Evolutionary conservation across 129 eudicot genomes (phyloP).

Genomic region (Tagetes patula): DNA sequence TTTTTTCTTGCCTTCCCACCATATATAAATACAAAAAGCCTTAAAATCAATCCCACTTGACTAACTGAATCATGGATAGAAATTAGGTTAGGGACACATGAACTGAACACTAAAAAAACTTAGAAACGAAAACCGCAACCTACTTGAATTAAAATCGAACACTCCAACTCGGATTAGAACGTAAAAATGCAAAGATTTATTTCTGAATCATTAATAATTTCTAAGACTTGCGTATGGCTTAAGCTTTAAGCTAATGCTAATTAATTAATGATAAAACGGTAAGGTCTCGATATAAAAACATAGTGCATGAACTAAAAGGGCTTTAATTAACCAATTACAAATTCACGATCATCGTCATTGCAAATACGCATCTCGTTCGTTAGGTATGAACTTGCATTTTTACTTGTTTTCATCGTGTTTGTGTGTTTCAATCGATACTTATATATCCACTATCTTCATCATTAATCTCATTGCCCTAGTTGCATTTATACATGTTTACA

Average conservation of each 20-base stretch:
- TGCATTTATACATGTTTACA: slow-evolving; percentile 8
- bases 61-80: too few relatives aligned
- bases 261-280: neutral
- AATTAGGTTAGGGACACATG: too few relatives aligned
- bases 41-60: too few relatives aligned
- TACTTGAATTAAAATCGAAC: too few relatives aligned
- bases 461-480: neutral
- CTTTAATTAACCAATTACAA: too few relatives aligned
- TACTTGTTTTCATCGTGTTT: slow-evolving; percentile 9
- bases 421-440: slow-evolving; percentile 2
- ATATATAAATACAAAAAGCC: too few relatives aligned
- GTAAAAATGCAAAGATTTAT: too few relatives aligned
- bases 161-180: too few relatives aligned
- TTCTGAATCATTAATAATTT: neutral
- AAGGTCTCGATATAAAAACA: neutral
- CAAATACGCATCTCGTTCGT: neutral
- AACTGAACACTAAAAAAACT: too few relatives aligned
- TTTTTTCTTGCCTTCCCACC: too few relatives aligned
- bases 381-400: neutral
- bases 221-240: neutral
- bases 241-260: neutral
- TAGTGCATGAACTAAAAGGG: too few relatives aligned
- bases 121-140: too few relatives aligned
- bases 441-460: neutral
- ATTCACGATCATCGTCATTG: neutral